Conservation (phyloP, 2,329 filamentous ascomycete species). For the Neonectria hederae region DNA sequence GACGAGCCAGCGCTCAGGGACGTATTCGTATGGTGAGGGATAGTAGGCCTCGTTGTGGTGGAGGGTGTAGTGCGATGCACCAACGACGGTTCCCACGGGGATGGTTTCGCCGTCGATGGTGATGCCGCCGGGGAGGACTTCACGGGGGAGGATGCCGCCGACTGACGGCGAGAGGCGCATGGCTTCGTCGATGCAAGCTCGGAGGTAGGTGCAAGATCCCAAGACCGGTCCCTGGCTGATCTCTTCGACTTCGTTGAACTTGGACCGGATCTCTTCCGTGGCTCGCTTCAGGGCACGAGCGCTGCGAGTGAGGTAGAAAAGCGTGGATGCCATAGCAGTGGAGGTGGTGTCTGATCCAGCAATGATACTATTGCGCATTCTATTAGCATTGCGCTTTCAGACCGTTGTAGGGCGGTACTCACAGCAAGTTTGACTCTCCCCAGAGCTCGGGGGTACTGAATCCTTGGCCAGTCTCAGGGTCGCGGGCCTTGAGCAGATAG, state of each 20-base stretch:
- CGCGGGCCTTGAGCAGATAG: constrained; percentile 75
- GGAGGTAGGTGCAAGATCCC: constrained; percentile 65
- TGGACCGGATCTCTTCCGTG: constrained; percentile 61
- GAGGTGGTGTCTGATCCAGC: constrained; percentile 78
- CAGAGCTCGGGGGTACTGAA: constrained; percentile 74
- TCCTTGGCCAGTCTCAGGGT: constrained; percentile 74
- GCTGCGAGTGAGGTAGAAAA: constrained; percentile 70
- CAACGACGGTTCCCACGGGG: constrained; percentile 70
- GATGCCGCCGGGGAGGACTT: constrained; percentile 65
- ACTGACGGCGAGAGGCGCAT: constrained; percentile 71
- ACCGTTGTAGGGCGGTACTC: constrained; percentile 36
- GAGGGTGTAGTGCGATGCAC: constrained; percentile 73
- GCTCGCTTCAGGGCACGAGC: constrained; percentile 57
- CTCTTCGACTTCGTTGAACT: constrained; percentile 62
- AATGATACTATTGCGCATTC: constrained; percentile 62
- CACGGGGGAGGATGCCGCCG: constrained; percentile 67
- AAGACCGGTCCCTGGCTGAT: constrained; percentile 63
- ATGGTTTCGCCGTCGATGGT: constrained; percentile 62
- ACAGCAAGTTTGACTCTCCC: constrained; percentile 75
- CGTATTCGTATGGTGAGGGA: constrained; percentile 65
- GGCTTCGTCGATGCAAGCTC: constrained; percentile 71
- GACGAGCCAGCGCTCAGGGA: constrained; percentile 72
- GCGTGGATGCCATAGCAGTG: constrained; percentile 70
- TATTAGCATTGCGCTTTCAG: constrained; percentile 11
- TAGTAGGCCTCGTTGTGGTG: constrained; percentile 74